A percentile compares a stretch with the other conserved stretches of the same genome.
Evolutionary conservation across 1,284 basidiomycete species (phyloP).

Genomic region (Apiotrichum mycotoxinovorans): DNA sequence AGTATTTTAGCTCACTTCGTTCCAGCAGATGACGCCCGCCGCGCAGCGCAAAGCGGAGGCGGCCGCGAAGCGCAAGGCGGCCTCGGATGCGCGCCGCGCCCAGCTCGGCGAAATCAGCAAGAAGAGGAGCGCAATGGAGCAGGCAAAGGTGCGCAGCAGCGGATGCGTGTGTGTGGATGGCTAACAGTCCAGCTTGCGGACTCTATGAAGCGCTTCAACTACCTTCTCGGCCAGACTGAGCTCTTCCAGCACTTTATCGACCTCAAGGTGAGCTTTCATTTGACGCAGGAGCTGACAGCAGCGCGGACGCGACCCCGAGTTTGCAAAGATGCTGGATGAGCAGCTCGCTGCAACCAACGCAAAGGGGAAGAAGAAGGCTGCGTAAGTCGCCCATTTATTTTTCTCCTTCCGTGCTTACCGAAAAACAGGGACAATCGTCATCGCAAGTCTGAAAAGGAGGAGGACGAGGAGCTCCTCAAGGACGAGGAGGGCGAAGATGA

Average conservation of each 20-base stretch:
- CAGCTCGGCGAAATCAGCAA: constrained; percentile 43
- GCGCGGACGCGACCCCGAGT: constrained; percentile 89
- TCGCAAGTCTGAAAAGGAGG: constrained; percentile 95
- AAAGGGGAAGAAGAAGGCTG: constrained; percentile 66
- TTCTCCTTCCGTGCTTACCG: background rate
- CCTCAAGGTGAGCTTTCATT: constrained; percentile 68
- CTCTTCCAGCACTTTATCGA: constrained; percentile 94
- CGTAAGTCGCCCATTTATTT: constrained; percentile 53
- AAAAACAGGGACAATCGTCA: constrained; percentile 65
- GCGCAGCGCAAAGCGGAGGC: constrained; percentile 32
- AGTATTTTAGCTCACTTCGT: background rate
- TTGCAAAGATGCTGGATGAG: constrained; percentile 78
- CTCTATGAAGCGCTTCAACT: constrained; percentile 90
- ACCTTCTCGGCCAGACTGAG: constrained; percentile 90
- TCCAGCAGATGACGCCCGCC: constrained; percentile 28
- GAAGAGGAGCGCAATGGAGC: constrained; percentile 45
- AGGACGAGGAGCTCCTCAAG: constrained; percentile 90
- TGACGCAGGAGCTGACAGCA: constrained; percentile 40
- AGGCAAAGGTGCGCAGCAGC: constrained; percentile 40
- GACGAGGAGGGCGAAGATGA: constrained; percentile 77
- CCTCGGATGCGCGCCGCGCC: constrained; percentile 39
- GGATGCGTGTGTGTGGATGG: background rate
- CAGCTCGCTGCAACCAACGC: constrained; percentile 62
- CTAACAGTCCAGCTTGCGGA: constrained; percentile 68
- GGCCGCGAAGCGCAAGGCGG: constrained; percentile 37